Conservation (phyloP, 2,329 filamentous ascomycete species). For the Talaromyces amestolkiae region DNA sequence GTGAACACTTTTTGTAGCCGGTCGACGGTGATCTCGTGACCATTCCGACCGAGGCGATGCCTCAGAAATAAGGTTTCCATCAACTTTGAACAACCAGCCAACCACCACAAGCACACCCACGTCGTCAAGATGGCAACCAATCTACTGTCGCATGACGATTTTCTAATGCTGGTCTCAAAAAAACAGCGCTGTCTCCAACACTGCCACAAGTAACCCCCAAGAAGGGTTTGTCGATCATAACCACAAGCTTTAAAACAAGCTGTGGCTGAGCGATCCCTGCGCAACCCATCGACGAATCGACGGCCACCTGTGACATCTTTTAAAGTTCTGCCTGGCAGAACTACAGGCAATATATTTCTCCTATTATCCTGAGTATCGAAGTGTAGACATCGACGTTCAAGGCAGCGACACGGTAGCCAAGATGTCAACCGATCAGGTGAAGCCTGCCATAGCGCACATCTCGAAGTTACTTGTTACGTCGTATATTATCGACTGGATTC, state of each 20-base stretch:
- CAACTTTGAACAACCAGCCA: neutral
- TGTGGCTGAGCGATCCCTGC: neutral
- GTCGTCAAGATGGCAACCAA: neutral
- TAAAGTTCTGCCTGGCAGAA: neutral
- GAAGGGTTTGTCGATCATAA: neutral
- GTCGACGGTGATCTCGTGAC: neutral
- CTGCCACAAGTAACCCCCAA: neutral
- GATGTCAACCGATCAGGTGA: neutral
- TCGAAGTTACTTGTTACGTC: slow-evolving; percentile 59
- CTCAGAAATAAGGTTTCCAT: neutral
- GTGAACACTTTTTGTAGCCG: neutral
- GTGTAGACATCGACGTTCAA: neutral
- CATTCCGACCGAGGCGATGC: neutral
- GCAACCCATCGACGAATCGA: neutral
- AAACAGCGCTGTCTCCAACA: too few species aligned
- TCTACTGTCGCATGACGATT: neutral
- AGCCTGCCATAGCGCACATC: slow-evolving; percentile 21
- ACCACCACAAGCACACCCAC: neutral
- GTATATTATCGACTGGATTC: slow-evolving; percentile 72
- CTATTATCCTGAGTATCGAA: neutral
- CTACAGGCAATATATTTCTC: neutral
- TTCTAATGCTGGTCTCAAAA: neutral
- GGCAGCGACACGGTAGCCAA: neutral
- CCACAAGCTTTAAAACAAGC: neutral
- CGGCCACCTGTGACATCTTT: neutral